A percentile compares a stretch with the other conserved stretches of the same genome.
phyloP scores from a whole-genome alignment of 2,329 filamentous ascomycete species.

The Arthroderma uncinatum region DNA sequence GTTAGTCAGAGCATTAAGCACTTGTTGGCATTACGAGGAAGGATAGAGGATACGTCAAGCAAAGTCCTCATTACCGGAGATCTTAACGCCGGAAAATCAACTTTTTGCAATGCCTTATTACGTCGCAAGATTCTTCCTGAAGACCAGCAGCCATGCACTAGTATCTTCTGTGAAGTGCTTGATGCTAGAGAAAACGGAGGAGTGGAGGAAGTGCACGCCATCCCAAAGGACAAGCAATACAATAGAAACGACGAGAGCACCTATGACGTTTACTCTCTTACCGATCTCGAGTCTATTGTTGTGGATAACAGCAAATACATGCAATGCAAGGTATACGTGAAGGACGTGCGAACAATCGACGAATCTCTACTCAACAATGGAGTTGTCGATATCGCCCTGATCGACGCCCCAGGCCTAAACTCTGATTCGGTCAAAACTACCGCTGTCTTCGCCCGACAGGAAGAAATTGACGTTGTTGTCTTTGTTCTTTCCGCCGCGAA shows the following conservation, averaged over 20 bases:
- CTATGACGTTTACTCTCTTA: slow-evolving; percentile 72
- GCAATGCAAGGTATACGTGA: slow-evolving; percentile 95
- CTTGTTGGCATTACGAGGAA: slow-evolving; percentile 70
- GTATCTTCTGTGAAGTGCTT: slow-evolving; percentile 94
- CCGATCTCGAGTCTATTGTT: slow-evolving; percentile 77
- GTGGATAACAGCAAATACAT: slow-evolving; percentile 78
- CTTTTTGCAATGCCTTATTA: slow-evolving; percentile 94
- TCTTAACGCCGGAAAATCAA: slow-evolving; percentile 94
- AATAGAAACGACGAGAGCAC: slow-evolving; percentile 86
- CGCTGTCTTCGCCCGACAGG: slow-evolving; percentile 89
- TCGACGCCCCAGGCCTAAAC: slow-evolving; percentile 91
- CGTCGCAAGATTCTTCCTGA: slow-evolving; percentile 87
- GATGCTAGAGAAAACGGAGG: slow-evolving; percentile 84
- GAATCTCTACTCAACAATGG: slow-evolving; percentile 94
- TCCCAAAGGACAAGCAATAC: slow-evolving; percentile 70
- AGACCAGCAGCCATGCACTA: slow-evolving; percentile 95
- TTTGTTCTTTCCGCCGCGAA: slow-evolving; percentile 97
- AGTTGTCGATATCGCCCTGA: slow-evolving; percentile 93
- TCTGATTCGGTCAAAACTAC: slow-evolving; percentile 95
- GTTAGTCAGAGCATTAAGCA: slow-evolving; percentile 91
- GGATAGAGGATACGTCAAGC: slow-evolving; percentile 94
- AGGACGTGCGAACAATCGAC: slow-evolving; percentile 76
- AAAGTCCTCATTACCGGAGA: slow-evolving; percentile 95
- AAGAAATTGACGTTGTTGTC: slow-evolving; percentile 97
- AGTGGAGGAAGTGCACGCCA: slow-evolving; percentile 88